Evolutionary conservation across 805 yeast genomes (phyloP).

Genomic region (Lachancea fermentati): DNA sequence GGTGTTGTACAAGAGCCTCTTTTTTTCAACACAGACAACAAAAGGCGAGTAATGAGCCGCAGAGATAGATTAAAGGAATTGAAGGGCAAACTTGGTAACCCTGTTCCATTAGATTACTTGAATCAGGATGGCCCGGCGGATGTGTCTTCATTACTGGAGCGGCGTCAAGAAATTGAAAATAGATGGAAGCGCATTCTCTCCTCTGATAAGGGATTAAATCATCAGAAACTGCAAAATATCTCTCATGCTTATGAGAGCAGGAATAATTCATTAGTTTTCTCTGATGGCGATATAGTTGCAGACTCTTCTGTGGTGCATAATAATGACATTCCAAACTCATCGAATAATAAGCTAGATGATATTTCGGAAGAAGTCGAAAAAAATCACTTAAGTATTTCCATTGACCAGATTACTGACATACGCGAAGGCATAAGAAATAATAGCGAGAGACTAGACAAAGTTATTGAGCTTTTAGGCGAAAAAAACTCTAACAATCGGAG

Average conservation of each 20-base stretch:
- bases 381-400: neutral
- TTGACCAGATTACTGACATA: neutral
- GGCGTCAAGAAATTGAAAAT: constrained; percentile 3
- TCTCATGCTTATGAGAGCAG: too few species aligned
- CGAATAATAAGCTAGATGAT: too few species aligned
- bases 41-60: neutral
- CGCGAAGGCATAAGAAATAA: constrained; percentile 11
- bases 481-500: constrained; percentile 2
- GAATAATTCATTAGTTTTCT: neutral
- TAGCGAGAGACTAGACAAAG: constrained; percentile 24
- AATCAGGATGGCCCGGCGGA: constrained; percentile 2
- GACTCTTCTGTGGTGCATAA: too few species aligned
- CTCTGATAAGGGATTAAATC: neutral
- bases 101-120: constrained; percentile 36
- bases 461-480: constrained; percentile 17
- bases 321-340: too few species aligned
- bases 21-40: neutral
- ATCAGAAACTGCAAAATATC: neutral
- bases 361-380: too few species aligned
- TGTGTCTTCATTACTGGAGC: neutral
- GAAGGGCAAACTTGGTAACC: constrained; percentile 31
- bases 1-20: neutral
- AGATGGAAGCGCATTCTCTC: constrained; percentile 10
- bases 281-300: neutral
- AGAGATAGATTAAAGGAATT: constrained; percentile 6